phyloP scores from a whole-genome alignment of 257 asterid species.

The Forsythia suspensa region DNA sequence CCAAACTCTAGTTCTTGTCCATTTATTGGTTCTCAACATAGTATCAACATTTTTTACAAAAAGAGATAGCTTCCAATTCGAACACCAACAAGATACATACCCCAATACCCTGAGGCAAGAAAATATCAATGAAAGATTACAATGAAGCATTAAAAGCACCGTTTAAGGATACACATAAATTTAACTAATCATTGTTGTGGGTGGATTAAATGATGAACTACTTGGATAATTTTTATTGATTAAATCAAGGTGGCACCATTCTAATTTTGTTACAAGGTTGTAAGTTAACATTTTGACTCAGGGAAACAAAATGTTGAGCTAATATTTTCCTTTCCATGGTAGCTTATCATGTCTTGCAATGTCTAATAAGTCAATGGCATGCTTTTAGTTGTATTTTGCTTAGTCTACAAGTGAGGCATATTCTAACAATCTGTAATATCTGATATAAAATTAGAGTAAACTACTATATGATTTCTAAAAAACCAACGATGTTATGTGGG shows the following conservation, averaged over 20 bases:
- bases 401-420: neutral
- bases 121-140: neutral
- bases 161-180: neutral
- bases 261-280: neutral
- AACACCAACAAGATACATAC: slow-evolving; percentile 81
- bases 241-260: neutral
- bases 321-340: neutral
- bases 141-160: neutral
- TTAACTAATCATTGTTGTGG: neutral
- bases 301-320: neutral
- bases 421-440: neutral
- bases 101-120: slow-evolving; percentile 84
- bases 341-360: neutral
- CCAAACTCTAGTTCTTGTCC: slow-evolving; percentile 70
- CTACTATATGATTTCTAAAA: neutral
- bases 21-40: slow-evolving; percentile 35
- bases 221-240: neutral
- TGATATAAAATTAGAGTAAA: too few relatives aligned
- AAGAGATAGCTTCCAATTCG: slow-evolving; percentile 76
- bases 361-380: neutral
- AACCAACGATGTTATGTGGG: neutral
- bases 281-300: neutral
- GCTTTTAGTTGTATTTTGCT: neutral
- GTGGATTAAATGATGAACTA: neutral
- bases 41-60: slow-evolving; percentile 45